Evolutionary conservation across 805 yeast genomes (phyloP).

Genomic region (Sugiyamaella mastotermitis): DNA sequence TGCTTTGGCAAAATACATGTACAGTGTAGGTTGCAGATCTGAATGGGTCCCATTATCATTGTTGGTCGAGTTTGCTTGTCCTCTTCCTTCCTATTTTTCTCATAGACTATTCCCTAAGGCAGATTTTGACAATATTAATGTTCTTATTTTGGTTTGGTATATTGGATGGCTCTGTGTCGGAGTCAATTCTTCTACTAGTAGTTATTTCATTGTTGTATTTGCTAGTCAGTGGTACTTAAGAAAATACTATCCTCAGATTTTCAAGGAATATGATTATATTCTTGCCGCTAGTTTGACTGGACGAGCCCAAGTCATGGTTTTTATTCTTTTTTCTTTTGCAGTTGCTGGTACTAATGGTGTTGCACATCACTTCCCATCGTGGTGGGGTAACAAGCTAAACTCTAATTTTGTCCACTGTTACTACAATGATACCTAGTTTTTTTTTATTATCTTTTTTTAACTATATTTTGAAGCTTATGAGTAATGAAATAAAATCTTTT

Average conservation of each 20-base stretch:
- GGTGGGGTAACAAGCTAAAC: conserved; percentile 29
- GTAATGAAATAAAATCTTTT: background rate
- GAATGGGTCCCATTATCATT: conserved; percentile 29
- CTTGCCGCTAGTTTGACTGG: conserved; percentile 45
- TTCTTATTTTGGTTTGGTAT: conserved; percentile 30
- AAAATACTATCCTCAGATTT: conserved; percentile 40
- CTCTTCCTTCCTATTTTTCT: conserved; percentile 28
- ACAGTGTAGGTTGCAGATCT: conserved; percentile 27
- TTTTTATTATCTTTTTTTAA: background rate
- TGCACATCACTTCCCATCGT: conserved; percentile 27
- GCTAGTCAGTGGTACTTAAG: conserved; percentile 42
- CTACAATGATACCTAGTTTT: conserved; percentile 5
- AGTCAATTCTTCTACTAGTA: conserved; percentile 31
- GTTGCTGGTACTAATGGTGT: conserved; percentile 31
- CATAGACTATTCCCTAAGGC: conserved; percentile 29
- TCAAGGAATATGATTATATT: conserved; percentile 49
- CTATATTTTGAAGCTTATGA: background rate
- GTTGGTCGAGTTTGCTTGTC: conserved; percentile 26
- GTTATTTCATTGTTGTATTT: conserved; percentile 33
- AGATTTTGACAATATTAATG: conserved; percentile 24
- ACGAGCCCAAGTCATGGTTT: conserved; percentile 36
- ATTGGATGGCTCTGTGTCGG: conserved; percentile 30
- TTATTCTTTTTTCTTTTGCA: conserved; percentile 30
- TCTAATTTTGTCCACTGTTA: conserved; percentile 15
- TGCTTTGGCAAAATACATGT: conserved; percentile 31